Evolutionary conservation across 306 rosid genomes (phyloP).

Genomic region (Dryas drummondii): DNA sequence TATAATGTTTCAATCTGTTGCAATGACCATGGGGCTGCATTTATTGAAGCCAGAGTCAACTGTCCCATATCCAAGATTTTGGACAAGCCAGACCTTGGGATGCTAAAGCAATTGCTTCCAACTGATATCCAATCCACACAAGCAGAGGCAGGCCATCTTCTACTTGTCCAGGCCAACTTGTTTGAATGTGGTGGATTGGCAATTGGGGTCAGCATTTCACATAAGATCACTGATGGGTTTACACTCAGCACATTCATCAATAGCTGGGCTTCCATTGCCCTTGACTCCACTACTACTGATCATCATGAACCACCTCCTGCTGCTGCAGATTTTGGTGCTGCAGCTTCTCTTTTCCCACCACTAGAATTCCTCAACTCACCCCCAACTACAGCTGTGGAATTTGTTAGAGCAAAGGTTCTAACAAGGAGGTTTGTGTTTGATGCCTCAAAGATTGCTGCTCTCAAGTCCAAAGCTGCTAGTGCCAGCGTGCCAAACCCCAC

Average conservation of each 20-base stretch:
- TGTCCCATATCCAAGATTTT: not conserved
- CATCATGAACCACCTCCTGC: too few species aligned
- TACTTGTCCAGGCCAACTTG: conserved; percentile 31
- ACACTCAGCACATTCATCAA: conserved; percentile 28
- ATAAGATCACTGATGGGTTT: conserved; percentile 35
- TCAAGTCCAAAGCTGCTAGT: conserved; percentile 26
- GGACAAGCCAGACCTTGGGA: not conserved
- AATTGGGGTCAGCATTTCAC: conserved; percentile 33
- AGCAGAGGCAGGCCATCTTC: conserved; percentile 7
- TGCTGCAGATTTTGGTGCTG: not conserved
- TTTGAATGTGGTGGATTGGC: conserved; percentile 48
- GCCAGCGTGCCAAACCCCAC: conserved; percentile 14
- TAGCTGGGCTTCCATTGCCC: conserved; percentile 24
- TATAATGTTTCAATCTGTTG: not conserved
- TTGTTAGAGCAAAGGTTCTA: conserved; percentile 17
- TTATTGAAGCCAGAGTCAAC: conserved; percentile 1
- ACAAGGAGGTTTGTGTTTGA: conserved; percentile 39
- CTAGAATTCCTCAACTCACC: not conserved
- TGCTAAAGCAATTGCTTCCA: conserved; percentile 7
- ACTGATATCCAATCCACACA: not conserved
- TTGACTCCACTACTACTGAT: not conserved
- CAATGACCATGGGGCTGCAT: conserved; percentile 23
- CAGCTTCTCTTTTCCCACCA: not conserved
- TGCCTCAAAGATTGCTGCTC: conserved; percentile 14
- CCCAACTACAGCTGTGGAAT: not conserved